Base-by-base conservation (phyloP, 1,139 yeast species). In the Meyerozyma elateridarum region DNA sequence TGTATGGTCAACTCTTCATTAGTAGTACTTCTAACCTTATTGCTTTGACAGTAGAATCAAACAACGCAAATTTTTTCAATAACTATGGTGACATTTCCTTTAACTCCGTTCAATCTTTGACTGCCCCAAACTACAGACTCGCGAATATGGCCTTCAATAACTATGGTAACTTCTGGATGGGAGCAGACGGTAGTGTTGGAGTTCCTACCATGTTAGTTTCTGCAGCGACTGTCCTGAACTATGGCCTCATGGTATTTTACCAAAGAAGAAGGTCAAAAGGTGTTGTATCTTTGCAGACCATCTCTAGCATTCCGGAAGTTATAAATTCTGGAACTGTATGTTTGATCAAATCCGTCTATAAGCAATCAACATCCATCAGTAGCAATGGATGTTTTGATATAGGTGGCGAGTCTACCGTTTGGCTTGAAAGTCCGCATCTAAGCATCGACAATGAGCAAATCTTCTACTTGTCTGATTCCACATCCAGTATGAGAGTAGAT, bases 301-400 rank as follows among this genome's bases (percentile, higher is more conserved):
- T 47, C 9, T 34, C 38, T 12, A 21, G 25, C 13, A 22, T 31
- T 14, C 34, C 37, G 7, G 31, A 45, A 13, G 49, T 62, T 22
- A 44, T 43, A 16, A 59, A 59, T 34, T 42, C 45, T 27, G 64
- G 64, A 41, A 49, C 51, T 24, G 56, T 59, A 33, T 59, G 65
- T 48, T 45, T 59, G 25, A 38, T 40, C 21, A 48, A 53, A 30
- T 42, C 45, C 22, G 47, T 37, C 7, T 58, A 51, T 37, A 40
- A 38, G 22, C 63, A 56, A 38, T 33, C 51, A 9, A 48, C 59
- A 15, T 32, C 32, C 12, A 47, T 59, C 25, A 17, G 20, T 1
- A 65, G 65, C 30, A 18, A 38, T 22, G 64, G 65, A 31, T 59
- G 64, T 45, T 36, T 56, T 19, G 46, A 49, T 30, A 47, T 52